A percentile compares a stretch with the other conserved stretches of the same genome.
Evolutionary conservation across 2,329 filamentous ascomycete genomes (phyloP).

Genomic region (Alternaria sp.): DNA sequence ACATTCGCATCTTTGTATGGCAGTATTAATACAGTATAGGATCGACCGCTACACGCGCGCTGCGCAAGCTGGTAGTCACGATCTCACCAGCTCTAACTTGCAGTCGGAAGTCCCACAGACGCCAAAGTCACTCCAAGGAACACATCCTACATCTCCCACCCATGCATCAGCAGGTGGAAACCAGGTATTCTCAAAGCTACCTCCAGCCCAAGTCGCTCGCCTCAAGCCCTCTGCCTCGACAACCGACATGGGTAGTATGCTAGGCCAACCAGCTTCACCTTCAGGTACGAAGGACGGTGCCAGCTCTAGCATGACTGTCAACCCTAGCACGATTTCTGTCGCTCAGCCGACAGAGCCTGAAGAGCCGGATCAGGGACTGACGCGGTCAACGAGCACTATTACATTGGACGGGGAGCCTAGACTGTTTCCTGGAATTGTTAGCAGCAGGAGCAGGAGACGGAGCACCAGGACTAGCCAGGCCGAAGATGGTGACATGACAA

Average conservation of each 20-base stretch:
- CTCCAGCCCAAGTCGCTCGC: conserved; percentile 48
- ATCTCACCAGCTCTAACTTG: conserved; percentile 46
- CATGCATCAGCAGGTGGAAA: conserved; percentile 48
- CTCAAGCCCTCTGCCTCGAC: conserved; percentile 33
- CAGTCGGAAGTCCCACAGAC: conserved; percentile 39
- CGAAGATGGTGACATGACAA: conserved; percentile 25
- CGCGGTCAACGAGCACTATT: conserved; percentile 32
- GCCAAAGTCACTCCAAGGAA: conserved; percentile 36
- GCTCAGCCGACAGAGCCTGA: conserved; percentile 33
- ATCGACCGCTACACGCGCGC: conserved; percentile 52
- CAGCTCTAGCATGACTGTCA: conserved; percentile 37
- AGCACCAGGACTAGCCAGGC: conserved; percentile 30
- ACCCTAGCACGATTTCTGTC: conserved; percentile 25
- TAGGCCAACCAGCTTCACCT: conserved; percentile 33
- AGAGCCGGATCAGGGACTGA: conserved; percentile 25
- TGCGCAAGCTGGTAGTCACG: conserved; percentile 35
- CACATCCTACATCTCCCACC: conserved; percentile 47
- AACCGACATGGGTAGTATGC: conserved; percentile 21
- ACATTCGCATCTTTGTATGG: neutral
- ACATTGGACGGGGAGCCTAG: conserved; percentile 64
- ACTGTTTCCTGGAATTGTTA: conserved; percentile 74
- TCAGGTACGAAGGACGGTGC: conserved; percentile 25
- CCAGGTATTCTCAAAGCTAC: conserved; percentile 35
- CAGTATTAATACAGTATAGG: conserved; percentile 23
- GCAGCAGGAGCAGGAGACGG: conserved; percentile 49